Conservation (phyloP, 768 basidiomycete species). For the Lepiota venenata region DNA sequence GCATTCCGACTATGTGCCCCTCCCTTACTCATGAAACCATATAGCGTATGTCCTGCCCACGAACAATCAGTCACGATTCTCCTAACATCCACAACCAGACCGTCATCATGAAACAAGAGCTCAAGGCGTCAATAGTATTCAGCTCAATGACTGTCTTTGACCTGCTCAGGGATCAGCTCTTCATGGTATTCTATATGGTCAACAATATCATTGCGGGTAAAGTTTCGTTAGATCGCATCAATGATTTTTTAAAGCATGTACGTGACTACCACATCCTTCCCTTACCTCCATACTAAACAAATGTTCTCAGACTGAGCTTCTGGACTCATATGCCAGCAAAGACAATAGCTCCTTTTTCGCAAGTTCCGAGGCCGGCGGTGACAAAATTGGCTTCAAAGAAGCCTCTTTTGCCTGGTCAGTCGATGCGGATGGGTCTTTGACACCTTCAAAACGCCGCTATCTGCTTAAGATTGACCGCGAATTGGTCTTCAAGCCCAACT, state of each 20-base stretch:
- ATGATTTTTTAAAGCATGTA: slow-evolving; percentile 37
- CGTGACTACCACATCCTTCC: neutral
- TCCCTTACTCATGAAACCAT: neutral
- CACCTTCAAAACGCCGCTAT: slow-evolving; percentile 48
- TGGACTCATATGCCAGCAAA: slow-evolving; percentile 31
- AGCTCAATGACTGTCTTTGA: slow-evolving; percentile 65
- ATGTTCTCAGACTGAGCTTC: slow-evolving; percentile 40
- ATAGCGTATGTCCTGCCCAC: slow-evolving; percentile 8
- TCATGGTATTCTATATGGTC: slow-evolving; percentile 30
- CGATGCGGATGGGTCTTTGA: slow-evolving; percentile 24
- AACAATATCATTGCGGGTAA: slow-evolving; percentile 38
- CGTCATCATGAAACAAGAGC: slow-evolving; percentile 32
- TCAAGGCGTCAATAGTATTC: slow-evolving; percentile 42
- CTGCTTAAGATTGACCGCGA: slow-evolving; percentile 48
- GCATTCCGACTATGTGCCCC: neutral
- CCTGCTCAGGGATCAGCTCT: slow-evolving; percentile 50
- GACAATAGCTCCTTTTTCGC: slow-evolving; percentile 13
- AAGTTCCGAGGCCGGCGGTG: slow-evolving; percentile 14
- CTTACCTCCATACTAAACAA: neutral
- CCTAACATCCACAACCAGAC: slow-evolving; percentile 21
- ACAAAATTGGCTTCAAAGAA: slow-evolving; percentile 45
- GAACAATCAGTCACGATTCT: neutral
- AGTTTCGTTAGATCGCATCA: slow-evolving; percentile 58
- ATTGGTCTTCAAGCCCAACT: slow-evolving; percentile 46
- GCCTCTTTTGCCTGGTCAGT: slow-evolving; percentile 56